Base-by-base conservation (phyloP, 768 basidiomycete species). In the Lentinus brumalis region DNA sequence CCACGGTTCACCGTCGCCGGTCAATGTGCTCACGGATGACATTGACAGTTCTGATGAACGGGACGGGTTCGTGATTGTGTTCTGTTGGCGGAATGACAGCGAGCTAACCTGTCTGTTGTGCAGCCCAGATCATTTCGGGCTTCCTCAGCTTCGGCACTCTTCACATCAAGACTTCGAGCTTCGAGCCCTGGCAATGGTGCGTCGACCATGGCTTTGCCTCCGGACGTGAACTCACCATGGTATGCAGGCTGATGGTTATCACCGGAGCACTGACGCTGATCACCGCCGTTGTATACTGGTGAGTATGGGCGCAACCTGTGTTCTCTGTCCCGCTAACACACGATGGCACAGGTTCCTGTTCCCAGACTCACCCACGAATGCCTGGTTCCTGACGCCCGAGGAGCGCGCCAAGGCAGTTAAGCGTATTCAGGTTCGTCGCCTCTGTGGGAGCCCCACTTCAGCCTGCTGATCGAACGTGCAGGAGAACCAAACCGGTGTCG, bases 401-500 rank as follows among this genome's bases (percentile, higher is more conserved):
- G 90, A 92, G 66, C 83, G 87, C 11, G 76, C 74, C 3, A 77
- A 76, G n/a, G 89, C 89, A 1, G 77, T 91, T 26, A 79, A 76
- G 52, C 82, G 89, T 8, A 81, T 91, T 59, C 86, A 86, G 77
- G 86, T 85, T 45, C 10, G 26, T 35, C 35, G 21, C 47, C 30
- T 39, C 40, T 21, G 2, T 30, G 26, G 21, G 29, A 38, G 8
- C n/a, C 49, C 16, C 29, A 14, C 18, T 47, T 4, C 46, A 6
- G 10, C 6, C 10, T 47, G 6, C 46, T 11, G n/a, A 11, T 5
- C 10, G 21, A 8, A 11, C 60, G 18, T 26, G 6, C 63, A 86
- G 84, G 81, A 77, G 72, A 91, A 91, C 63, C 89, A 92, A 82
- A 88, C 88, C 0, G 91, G 91, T 32, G 82, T 91, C 10, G 91